Conservation (phyloP, 345 rosid genomes). For the Bruguiera gymnorhiza region DNA sequence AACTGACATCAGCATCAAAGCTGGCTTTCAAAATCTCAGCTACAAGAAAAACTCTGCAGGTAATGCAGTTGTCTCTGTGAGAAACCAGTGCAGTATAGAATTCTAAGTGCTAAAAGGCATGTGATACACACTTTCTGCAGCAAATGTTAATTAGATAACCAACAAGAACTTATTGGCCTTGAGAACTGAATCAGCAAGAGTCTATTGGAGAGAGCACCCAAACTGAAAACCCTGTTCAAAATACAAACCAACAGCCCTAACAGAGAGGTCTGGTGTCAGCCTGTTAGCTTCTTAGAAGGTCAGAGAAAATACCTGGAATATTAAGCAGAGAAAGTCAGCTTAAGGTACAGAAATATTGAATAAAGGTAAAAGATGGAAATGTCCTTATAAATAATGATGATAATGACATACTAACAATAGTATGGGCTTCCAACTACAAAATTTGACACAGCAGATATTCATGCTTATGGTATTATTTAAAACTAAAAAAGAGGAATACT, state of each 20-base stretch:
- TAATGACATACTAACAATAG: neutral
- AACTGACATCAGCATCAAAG: neutral
- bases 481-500: neutral
- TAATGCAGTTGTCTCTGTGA: neutral
- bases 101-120: neutral
- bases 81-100: neutral
- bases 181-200: conserved; percentile 31
- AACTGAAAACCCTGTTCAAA: conserved; percentile 74
- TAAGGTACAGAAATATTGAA: conserved; percentile 1
- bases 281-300: conserved; percentile 93
- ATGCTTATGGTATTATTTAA: neutral
- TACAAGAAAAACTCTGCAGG: neutral
- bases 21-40: conserved; percentile 9
- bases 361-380: neutral
- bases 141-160: conserved; percentile 8
- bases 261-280: conserved; percentile 79
- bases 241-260: conserved; percentile 88
- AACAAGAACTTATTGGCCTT: conserved; percentile 20
- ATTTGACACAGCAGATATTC: neutral
- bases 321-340: conserved; percentile 58
- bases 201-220: conserved; percentile 42
- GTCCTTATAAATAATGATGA: neutral
- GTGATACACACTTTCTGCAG: neutral
- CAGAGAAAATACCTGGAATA: conserved; percentile 99
- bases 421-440: neutral